These are phyloP conservation scores for barley (Hordeum vulgare) DNA, from an alignment of 176 grass and related monocot species.

Conservation along the genomic window DNA sequence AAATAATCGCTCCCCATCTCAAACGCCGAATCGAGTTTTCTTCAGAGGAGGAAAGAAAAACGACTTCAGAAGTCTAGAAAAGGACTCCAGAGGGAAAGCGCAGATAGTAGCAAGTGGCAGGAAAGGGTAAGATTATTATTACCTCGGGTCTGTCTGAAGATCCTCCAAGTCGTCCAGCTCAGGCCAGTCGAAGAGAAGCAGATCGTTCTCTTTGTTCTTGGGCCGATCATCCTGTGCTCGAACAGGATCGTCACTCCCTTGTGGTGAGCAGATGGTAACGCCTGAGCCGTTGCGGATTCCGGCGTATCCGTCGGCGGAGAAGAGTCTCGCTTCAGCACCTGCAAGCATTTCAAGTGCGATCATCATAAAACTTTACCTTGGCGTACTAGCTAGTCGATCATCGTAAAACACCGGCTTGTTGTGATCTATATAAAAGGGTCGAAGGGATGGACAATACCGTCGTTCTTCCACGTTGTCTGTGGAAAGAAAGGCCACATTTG, in stretches of 20 bases:
- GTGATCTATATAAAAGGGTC: not conserved
- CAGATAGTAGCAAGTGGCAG: not conserved
- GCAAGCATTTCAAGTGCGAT: not conserved
- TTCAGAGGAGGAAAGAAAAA: constrained; percentile 23
- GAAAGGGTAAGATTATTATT: not conserved
- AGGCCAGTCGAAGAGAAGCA: constrained; percentile 32
- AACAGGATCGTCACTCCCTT: not conserved
- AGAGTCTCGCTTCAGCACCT: not conserved
- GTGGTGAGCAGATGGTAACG: not conserved
- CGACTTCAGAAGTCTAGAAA: not conserved
- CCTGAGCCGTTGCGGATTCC: not conserved
- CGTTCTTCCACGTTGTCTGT: not conserved
- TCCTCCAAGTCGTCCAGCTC: constrained; percentile 38
- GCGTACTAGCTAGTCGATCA: too few species aligned
- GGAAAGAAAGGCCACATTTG: not conserved
- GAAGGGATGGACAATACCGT: not conserved
- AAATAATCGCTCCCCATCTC: constrained; percentile 33
- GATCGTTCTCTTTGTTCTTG: constrained; percentile 15
- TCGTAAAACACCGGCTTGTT: too few species aligned
- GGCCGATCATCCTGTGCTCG: not conserved
- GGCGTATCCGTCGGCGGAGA: not conserved
- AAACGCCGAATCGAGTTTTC: constrained; percentile 25
- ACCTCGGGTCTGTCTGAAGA: constrained; percentile 32
- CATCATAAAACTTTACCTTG: not conserved
- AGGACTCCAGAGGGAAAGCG: not conserved